Evolutionary conservation across 352 stramenopile genomes (phyloP).

Genomic region (Globisporangium radiosum): DNA sequence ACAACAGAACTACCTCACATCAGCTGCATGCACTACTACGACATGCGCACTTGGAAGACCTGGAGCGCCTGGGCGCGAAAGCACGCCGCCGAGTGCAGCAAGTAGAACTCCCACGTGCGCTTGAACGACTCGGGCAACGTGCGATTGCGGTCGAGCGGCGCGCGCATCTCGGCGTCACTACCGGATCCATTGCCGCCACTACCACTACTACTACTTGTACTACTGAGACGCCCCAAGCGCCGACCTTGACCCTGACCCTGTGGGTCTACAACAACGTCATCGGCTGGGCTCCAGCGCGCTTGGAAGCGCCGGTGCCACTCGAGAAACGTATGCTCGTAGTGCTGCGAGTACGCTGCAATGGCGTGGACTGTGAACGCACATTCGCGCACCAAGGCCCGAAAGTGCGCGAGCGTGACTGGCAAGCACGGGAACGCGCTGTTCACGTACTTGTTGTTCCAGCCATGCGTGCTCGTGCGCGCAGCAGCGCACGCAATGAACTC

Average conservation of each 20-base stretch:
- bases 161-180: conserved; percentile 5
- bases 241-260: conserved; percentile 5
- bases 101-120: conserved; percentile 86
- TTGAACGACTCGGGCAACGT: conserved; percentile 73
- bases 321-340: conserved; percentile 82
- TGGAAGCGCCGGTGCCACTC: conserved; percentile 83
- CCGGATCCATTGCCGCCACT: background rate
- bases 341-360: conserved; percentile 56
- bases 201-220: background rate
- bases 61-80: conserved; percentile 69
- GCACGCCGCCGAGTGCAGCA: conserved; percentile 81
- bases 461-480: conserved; percentile 59
- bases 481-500: conserved; percentile 65
- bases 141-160: conserved; percentile 9
- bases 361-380: conserved; percentile 62
- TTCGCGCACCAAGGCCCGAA: conserved; percentile 36
- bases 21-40: conserved; percentile 11
- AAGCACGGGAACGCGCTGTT: conserved; percentile 55
- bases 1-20: too few species aligned
- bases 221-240: conserved; percentile 9
- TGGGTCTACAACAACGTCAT: conserved; percentile 2
- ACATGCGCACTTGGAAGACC: conserved; percentile 60
- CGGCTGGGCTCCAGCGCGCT: conserved; percentile 32
- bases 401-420: conserved; percentile 39
- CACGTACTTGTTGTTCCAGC: conserved; percentile 85